Conservation (phyloP, 139 green algal genomes). For the Mychonastes homosphaera region DNA sequence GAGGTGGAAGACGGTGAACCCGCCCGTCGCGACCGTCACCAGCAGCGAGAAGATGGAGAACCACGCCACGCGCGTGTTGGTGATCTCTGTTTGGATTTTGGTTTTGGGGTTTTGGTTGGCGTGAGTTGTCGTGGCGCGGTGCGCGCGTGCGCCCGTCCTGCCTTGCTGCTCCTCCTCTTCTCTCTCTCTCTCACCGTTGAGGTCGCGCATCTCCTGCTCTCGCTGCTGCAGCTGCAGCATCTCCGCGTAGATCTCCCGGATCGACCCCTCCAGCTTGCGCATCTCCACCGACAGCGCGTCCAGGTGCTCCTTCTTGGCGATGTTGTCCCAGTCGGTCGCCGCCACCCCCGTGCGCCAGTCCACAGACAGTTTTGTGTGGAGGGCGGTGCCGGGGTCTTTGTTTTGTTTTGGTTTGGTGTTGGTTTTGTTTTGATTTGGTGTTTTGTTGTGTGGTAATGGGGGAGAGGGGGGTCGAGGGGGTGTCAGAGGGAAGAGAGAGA, state of each 20-base stretch:
- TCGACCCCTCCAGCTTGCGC: conserved; percentile 49
- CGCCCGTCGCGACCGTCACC: conserved; percentile 56
- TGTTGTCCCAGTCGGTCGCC: conserved; percentile 76
- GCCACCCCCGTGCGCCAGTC: conserved; percentile 77
- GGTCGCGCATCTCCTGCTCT: conserved; percentile 80
- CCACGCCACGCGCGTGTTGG: conserved; percentile 75
- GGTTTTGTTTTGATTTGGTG: no score
- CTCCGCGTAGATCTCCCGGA: conserved; percentile 67
- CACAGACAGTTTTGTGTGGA: conserved; percentile 56
- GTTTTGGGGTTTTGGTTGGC: no score
- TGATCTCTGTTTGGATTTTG: conserved; percentile 80
- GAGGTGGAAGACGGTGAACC: conserved; percentile 76
- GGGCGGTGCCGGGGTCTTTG: conserved; percentile 52
- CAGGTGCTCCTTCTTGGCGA: conserved; percentile 92
- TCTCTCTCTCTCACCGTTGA: conserved; percentile 55
- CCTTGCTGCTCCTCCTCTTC: not conserved
- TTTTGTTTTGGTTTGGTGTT: no score
- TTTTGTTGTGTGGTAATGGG: not conserved
- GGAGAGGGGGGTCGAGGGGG: not conserved
- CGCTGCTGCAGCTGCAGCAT: conserved; percentile 62
- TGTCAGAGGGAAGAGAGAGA: not conserved
- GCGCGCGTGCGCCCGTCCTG: not conserved
- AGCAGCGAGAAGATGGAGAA: conserved; percentile 64
- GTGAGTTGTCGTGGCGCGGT: conserved; percentile 16
- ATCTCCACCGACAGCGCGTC: conserved; percentile 73